Conservation (phyloP, 345 rosid genomes). For the Salix suchowensis region DNA sequence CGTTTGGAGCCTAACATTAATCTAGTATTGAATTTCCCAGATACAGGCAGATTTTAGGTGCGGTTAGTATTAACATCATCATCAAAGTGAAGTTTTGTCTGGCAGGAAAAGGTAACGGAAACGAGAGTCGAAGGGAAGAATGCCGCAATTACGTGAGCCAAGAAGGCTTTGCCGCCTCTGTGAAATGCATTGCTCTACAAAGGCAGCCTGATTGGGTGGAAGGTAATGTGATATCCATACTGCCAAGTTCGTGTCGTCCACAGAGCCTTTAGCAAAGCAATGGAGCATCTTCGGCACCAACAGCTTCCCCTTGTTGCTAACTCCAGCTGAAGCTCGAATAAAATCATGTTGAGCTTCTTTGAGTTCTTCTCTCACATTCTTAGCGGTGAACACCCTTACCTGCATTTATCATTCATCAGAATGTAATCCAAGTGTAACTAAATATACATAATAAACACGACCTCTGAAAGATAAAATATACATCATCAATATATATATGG, state of each 20-base stretch:
- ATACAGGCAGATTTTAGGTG: no score
- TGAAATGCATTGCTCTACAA: conserved; percentile 76
- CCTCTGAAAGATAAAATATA: not conserved
- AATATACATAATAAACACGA: no score
- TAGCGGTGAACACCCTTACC: conserved; percentile 72
- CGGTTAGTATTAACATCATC: conserved; percentile 11
- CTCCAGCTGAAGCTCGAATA: conserved; percentile 72
- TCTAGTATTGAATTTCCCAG: not conserved
- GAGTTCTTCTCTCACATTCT: conserved; percentile 65
- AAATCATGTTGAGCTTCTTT: conserved; percentile 77
- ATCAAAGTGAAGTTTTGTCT: conserved; percentile 21
- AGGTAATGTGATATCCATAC: conserved; percentile 84
- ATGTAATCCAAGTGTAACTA: not conserved
- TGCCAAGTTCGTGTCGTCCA: conserved; percentile 65
- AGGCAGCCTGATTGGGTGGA: conserved; percentile 65
- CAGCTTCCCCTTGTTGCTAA: conserved; percentile 78
- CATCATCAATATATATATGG: not conserved
- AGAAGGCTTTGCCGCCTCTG: conserved; percentile 64
- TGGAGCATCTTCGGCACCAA: conserved; percentile 81
- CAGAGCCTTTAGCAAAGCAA: conserved; percentile 62
- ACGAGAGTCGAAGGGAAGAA: conserved; percentile 69
- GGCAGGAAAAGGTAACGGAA: conserved; percentile 82
- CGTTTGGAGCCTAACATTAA: not conserved
- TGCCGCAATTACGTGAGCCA: conserved; percentile 65
- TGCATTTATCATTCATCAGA: conserved; percentile 25